Conservation (phyloP, 495 filamentous ascomycete genomes). For the Articulospora tetracladia region DNA sequence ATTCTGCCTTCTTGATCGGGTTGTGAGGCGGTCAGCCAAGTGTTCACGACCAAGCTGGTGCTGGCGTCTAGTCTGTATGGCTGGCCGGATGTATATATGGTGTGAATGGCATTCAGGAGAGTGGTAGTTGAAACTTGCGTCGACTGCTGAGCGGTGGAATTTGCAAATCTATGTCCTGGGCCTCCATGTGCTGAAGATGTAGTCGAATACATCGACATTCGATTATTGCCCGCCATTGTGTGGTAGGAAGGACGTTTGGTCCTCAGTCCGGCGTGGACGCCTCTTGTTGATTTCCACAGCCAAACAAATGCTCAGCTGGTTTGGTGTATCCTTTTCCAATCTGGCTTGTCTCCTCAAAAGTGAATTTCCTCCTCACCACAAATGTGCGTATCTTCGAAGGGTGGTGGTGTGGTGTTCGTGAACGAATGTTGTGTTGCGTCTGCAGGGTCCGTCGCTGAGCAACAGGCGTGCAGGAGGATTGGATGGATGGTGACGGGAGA, state of each 20-base stretch:
- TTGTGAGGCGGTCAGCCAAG: conserved; percentile 79
- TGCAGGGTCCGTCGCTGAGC: conserved; percentile 18
- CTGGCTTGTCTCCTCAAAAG: background rate
- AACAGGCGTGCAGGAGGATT: conserved; percentile 17
- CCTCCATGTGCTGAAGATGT: conserved; percentile 57
- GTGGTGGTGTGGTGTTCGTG: background rate
- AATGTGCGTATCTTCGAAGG: background rate
- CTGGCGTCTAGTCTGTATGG: conserved; percentile 86
- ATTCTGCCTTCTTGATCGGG: conserved; percentile 58
- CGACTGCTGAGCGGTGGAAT: conserved; percentile 56
- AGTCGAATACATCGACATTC: conserved; percentile 84
- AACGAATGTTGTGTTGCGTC: conserved; percentile 10
- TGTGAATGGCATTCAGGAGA: conserved; percentile 87
- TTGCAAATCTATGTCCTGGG: conserved; percentile 48
- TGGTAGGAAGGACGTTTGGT: background rate
- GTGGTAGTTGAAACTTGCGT: conserved; percentile 88
- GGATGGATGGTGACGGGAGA: conserved; percentile 1
- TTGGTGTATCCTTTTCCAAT: background rate
- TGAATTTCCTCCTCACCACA: background rate
- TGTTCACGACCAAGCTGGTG: conserved; percentile 91
- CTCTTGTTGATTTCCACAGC: conserved; percentile 14
- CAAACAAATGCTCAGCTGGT: background rate
- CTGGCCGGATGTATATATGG: conserved; percentile 74
- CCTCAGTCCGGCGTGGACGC: conserved; percentile 6
- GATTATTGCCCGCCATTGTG: conserved; percentile 63